Evolutionary conservation across 1,284 basidiomycete genomes (phyloP).

Genomic region (Rhodotorula sp.): DNA sequence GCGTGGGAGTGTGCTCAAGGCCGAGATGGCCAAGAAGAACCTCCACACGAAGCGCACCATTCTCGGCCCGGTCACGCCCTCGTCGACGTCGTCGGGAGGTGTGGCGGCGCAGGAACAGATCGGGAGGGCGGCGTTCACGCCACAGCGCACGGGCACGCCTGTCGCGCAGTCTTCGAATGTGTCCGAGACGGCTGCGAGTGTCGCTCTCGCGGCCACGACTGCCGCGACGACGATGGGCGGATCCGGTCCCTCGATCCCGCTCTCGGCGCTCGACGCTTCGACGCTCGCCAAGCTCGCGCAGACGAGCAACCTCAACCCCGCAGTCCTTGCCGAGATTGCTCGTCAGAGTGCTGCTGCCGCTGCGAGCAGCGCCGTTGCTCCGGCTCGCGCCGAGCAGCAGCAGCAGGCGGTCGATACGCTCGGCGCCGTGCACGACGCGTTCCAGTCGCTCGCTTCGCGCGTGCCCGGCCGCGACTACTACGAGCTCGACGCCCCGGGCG

Average conservation of each 20-base stretch:
- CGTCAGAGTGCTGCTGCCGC: conserved; percentile 18
- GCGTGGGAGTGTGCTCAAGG: conserved; percentile 89
- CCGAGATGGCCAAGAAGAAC: conserved; percentile 99
- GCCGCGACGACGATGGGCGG: not conserved
- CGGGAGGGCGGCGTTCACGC: not conserved
- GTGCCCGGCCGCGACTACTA: conserved; percentile 38
- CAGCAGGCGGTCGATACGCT: not conserved
- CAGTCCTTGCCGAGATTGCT: conserved; percentile 40
- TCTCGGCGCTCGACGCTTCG: conserved; percentile 26
- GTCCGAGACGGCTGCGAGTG: not conserved
- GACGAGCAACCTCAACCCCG: conserved; percentile 29
- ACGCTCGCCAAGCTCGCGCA: conserved; percentile 30
- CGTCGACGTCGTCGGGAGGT: not conserved
- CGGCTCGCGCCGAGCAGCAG: no score
- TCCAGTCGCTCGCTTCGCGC: conserved; percentile 61
- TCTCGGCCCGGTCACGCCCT: not conserved
- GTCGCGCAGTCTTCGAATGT: not conserved
- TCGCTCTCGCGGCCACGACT: not conserved
- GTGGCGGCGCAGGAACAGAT: no score
- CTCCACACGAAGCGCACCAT: conserved; percentile 73
- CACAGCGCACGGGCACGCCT: not conserved
- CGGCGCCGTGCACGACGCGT: conserved; percentile 65
- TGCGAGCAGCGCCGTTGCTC: not conserved
- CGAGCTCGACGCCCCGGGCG: not conserved
- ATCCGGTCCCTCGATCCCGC: conserved; percentile 31